A percentile compares a stretch with the other conserved stretches of the same genome.
phyloP scores from a whole-genome alignment of 106 monocot genomes.

The Acanthochlamys bracteata region DNA sequence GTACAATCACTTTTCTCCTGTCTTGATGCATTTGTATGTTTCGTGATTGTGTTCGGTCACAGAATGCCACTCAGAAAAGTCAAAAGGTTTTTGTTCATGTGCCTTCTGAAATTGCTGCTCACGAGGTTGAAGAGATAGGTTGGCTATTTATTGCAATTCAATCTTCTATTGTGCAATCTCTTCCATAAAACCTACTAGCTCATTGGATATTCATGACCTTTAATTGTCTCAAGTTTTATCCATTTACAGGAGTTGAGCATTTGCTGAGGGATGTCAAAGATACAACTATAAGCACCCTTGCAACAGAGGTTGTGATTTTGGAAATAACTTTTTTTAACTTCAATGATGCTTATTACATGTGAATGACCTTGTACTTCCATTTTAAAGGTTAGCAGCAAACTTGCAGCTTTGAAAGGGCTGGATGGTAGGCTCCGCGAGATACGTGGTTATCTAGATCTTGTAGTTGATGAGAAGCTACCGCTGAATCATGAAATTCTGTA shows the following conservation, averaged over 20 bases:
- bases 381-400: slow-evolving; percentile 74
- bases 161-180: too few species aligned
- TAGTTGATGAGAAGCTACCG: slow-evolving; percentile 89
- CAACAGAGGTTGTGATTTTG: slow-evolving; percentile 64
- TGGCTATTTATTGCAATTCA: slow-evolving; percentile 12
- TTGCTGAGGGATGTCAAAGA: slow-evolving; percentile 97
- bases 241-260: slow-evolving; percentile 77
- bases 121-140: slow-evolving; percentile 99
- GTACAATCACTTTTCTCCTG: not conserved
- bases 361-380: not conserved
- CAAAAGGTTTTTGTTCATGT: slow-evolving; percentile 98
- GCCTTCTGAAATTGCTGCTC: slow-evolving; percentile 98
- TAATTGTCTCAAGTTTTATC: not conserved
- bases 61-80: slow-evolving; percentile 99
- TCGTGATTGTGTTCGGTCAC: slow-evolving; percentile 4
- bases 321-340: not conserved
- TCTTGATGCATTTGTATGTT: not conserved
- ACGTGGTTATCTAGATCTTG: slow-evolving; percentile 75
- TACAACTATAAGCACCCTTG: slow-evolving; percentile 97
- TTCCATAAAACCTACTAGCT: too few species aligned
- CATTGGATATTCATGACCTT: too few species aligned
- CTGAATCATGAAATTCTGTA: slow-evolving; percentile 97
- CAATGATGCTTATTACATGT: not conserved
- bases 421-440: slow-evolving; percentile 94
- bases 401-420: slow-evolving; percentile 90